Evolutionary conservation across 352 stramenopile species (phyloP), one percentile per base, ranked within the genome.

Genomic region (Globisporangium echinulatum): DNA sequence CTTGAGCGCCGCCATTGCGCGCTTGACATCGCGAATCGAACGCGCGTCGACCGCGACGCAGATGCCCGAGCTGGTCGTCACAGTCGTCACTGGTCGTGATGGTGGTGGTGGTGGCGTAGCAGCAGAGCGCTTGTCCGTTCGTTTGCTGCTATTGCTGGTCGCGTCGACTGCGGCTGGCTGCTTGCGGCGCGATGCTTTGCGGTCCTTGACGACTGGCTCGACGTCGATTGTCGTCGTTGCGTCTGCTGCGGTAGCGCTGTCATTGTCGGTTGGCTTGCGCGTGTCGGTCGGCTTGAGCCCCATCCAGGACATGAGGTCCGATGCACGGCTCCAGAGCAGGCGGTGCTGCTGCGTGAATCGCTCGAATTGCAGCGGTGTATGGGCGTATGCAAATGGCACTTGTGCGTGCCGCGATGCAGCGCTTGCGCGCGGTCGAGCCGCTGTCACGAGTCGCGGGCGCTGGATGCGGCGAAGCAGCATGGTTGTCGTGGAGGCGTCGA

Each of bases 251-350:
- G 46, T 33, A 48, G 43, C n/a, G 33, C 3, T 43, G 6, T 49
- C 43, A 8, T 44, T 6, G 43, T 19, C 19, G 7, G 25, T 6
- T 14, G 3, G 37, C 36, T 19, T 19, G 5, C 42, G 14, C n/a
- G 39, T 58, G 10, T 43, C 59, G 6, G 56, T 47, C 17, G 17
- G 17, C 0, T 67, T 64, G 4, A 69, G 48, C 5, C 72, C 65
- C 15, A 82, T 55, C 70, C 73, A 79, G n/a, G 68, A 65, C 36
- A 82, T 54, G 36, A 79, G 64, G 46, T 73, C 66, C 5, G 66
- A 70, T 5, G 63, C 61, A 37, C 54, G 64, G 25, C 63, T 67
- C 73, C 73, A 82, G 37, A 82, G 58, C 59, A 61, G 57, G 2
- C 73, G 70, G 39, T 67, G 63, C 47, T 67, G 63, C 47, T 62